Conservation (phyloP, 2,329 filamentous ascomycete species). For the Fusarium irregulare region DNA sequence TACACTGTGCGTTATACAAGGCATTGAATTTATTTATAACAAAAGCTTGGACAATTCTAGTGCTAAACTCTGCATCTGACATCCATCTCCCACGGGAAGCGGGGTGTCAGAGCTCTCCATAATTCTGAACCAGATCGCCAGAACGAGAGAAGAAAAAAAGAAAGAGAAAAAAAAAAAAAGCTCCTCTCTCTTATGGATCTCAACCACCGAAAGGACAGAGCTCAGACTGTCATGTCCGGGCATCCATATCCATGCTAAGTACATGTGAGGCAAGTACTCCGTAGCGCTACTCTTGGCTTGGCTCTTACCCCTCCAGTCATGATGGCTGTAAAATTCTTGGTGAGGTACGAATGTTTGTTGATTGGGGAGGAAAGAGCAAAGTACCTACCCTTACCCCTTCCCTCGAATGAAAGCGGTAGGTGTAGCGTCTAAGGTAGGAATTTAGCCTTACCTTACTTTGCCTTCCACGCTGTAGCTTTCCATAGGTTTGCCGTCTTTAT, state of each 20-base stretch:
- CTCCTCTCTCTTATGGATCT: conserved; percentile 21
- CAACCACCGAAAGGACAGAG: conserved; percentile 19
- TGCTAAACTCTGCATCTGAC: conserved; percentile 14
- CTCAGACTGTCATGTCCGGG: conserved; percentile 26
- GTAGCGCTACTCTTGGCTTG: conserved; percentile 37
- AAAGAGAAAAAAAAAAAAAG: conserved; percentile 11
- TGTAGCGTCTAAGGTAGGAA: neutral
- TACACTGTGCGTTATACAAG: neutral
- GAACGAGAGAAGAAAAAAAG: conserved; percentile 22
- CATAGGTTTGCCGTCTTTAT: conserved; percentile 32
- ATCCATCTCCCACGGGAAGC: conserved; percentile 28
- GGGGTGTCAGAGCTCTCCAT: conserved; percentile 42
- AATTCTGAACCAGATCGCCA: conserved; percentile 41
- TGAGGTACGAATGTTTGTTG: conserved; percentile 37
- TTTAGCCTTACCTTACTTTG: conserved; percentile 27
- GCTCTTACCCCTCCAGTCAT: conserved; percentile 26
- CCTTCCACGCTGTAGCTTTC: neutral
- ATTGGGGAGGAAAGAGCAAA: conserved; percentile 28
- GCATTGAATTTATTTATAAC: neutral
- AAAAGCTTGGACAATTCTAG: neutral
- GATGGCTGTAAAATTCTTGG: conserved; percentile 36
- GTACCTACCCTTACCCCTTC: conserved; percentile 22
- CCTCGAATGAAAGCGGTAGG: conserved; percentile 1
- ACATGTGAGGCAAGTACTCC: conserved; percentile 39
- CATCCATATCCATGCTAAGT: conserved; percentile 26